A percentile compares a stretch with the other conserved stretches of the same genome.
These are phyloP conservation scores for Gaertneriomyces sp. DNA, from an alignment of 192 early-diverging fungal genomes.

Conservation along the genomic window DNA sequence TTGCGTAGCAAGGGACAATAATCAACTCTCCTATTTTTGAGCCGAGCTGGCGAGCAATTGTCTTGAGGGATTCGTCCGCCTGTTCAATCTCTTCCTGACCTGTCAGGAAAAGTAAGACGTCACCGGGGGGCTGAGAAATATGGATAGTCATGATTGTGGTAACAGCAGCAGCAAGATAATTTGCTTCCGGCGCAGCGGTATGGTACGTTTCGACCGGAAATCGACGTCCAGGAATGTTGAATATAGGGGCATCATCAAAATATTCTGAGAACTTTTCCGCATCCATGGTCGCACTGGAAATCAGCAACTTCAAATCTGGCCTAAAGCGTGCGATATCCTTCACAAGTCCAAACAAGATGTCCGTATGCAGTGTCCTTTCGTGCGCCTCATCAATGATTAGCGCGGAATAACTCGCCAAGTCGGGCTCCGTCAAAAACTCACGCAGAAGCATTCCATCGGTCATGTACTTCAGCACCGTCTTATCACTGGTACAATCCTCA, in stretches of 20 bases:
- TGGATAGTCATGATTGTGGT: conserved; percentile 93
- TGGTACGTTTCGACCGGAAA: conserved; percentile 94
- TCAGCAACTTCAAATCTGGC: conserved; percentile 88
- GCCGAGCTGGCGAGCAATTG: conserved; percentile 76
- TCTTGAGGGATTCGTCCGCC: conserved; percentile 74
- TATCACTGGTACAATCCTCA: conserved; percentile 95
- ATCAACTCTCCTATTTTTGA: conserved; percentile 77
- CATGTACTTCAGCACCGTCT: conserved; percentile 96
- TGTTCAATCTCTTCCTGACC: conserved; percentile 98
- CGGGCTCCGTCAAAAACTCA: conserved; percentile 96
- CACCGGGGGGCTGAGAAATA: conserved; percentile 80
- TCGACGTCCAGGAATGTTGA: conserved; percentile 90
- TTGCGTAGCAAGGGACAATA: conserved; percentile 91
- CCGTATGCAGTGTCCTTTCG: conserved; percentile 93
- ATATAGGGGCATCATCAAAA: conserved; percentile 90
- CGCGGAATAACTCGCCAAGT: conserved; percentile 82
- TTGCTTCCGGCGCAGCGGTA: conserved; percentile 94
- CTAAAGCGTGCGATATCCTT: conserved; percentile 94
- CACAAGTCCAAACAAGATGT: conserved; percentile 93
- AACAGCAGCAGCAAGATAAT: conserved; percentile 91
- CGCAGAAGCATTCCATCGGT: conserved; percentile 97
- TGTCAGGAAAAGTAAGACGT: conserved; percentile 93
- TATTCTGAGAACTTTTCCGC: conserved; percentile 94
- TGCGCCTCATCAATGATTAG: conserved; percentile 99
- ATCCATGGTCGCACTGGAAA: conserved; percentile 97